Conservation (phyloP, 108 stramenopile genomes). For the Cylindrotheca closterium region DNA sequence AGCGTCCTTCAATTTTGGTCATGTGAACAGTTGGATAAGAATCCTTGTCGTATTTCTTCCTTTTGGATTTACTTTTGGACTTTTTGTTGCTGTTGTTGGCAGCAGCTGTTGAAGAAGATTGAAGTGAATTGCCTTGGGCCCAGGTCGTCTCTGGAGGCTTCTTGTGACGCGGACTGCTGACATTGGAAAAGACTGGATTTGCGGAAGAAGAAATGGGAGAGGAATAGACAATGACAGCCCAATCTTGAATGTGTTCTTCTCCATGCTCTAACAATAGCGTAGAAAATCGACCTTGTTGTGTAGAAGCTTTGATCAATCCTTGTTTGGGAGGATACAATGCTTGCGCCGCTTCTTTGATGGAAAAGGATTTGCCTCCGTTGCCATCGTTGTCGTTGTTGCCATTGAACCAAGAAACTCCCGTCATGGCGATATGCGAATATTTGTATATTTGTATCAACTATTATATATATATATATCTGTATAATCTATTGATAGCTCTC, state of each 20-base stretch:
- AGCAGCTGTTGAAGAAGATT: too few species aligned
- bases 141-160: conserved; percentile 10
- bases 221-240: conserved; percentile 72
- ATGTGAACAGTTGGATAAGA: conserved; percentile 46
- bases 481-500: neutral
- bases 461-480: neutral
- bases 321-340: conserved; percentile 55
- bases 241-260: conserved; percentile 78
- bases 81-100: conserved; percentile 5
- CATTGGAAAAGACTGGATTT: neutral
- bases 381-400: neutral
- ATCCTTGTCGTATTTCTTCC: conserved; percentile 28
- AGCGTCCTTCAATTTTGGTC: conserved; percentile 66
- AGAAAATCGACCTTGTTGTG: conserved; percentile 55
- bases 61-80: conserved; percentile 13
- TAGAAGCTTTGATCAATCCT: neutral
- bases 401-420: conserved; percentile 31
- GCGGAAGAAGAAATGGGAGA: conserved; percentile 20
- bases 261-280: conserved; percentile 77
- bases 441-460: neutral
- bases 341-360: conserved; percentile 60
- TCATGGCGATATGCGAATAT: conserved; percentile 3
- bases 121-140: conserved; percentile 4
- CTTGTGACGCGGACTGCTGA: conserved; percentile 4
- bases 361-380: conserved; percentile 1